Base-by-base conservation (phyloP, 805 yeast genomes). In the Schizosaccharomyces japonicus region DNA sequence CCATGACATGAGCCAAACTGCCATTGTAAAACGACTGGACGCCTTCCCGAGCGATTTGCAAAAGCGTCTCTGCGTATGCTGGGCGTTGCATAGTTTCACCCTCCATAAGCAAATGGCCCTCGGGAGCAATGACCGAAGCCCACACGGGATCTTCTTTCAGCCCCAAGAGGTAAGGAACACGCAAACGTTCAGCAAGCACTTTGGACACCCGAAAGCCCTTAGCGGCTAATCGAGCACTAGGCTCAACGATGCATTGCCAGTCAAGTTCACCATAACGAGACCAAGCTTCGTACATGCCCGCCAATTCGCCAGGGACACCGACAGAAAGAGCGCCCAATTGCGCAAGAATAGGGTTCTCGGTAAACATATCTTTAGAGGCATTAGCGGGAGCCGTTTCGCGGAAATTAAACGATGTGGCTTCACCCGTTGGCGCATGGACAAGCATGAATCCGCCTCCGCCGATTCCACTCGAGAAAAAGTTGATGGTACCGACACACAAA, bases 361-460 rank as follows among this genome's bases (percentile, higher is more conserved):
- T 61, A 52, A 64, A 84, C 94, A 85, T 83, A 52, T 76, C 66
- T 52, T 72, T 71, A 54, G 64, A 63, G 3, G 90, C 72, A 1
- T 47, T 55, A 2, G 57, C 60, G 0, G 96, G 95, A 0, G 95
- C 94, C 65, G 71, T 73, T 59, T 87, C 98, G 52, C 98, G 67
- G 28, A 90, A 92, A 62, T 87, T 94, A 36, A 85, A 73, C 28
- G 77, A 67, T 2, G 78, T 52, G 1, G 78, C 71, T 1, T 69
- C 67, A 5, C 69, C 67, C 8, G 67, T 63, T 23, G 59, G 61
- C 11, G 13, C 3, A 39, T 58, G 57, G 4, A 74, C 67, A 1
- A 75, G 70, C 40, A 80, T 78, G 55, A 72, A 83, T 0, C 80
- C 82, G 7, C 98, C 96, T 3, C 96, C 96, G 5, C 95, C 95